These are phyloP conservation scores for Epithemia pelagica DNA, from an alignment of 108 stramenopile species.

Conservation along the genomic window DNA sequence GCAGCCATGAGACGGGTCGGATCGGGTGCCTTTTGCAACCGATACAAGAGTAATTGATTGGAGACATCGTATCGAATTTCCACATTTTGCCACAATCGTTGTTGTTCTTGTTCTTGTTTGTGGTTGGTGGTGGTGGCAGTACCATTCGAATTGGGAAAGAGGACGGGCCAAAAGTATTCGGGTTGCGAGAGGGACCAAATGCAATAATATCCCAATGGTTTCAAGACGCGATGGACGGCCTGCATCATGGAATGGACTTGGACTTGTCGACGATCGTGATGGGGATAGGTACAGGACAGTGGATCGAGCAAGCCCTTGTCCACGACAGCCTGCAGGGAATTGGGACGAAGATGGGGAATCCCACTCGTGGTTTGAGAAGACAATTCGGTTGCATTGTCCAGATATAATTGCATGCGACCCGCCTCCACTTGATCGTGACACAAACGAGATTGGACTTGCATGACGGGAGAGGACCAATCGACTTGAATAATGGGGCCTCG, in stretches of 20 bases:
- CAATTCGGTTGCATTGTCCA: conserved; percentile 68
- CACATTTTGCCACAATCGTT: not conserved
- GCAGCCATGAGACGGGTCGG: no score
- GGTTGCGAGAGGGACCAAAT: conserved; percentile 64
- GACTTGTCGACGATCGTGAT: conserved; percentile 21
- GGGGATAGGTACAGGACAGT: conserved; percentile 51
- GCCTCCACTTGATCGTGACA: conserved; percentile 17
- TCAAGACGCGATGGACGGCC: conserved; percentile 58
- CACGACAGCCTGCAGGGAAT: conserved; percentile 52
- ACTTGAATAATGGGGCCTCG: conserved; percentile 50
- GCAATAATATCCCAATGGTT: conserved; percentile 49
- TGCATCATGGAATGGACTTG: conserved; percentile 29
- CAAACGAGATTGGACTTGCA: conserved; percentile 48
- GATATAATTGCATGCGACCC: conserved; percentile 35
- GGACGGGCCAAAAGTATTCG: conserved; percentile 41
- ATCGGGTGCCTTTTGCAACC: not conserved
- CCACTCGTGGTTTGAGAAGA: no score
- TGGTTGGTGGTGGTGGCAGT: no score
- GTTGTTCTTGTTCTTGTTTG: no score
- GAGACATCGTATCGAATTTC: not conserved
- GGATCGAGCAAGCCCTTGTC: conserved; percentile 83
- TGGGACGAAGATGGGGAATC: conserved; percentile 21
- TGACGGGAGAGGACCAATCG: conserved; percentile 52
- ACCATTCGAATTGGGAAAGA: not conserved
- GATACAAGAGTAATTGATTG: not conserved